Evolutionary conservation across 2,329 filamentous ascomycete genomes (phyloP), one percentile per base, ranked within the genome.

Genomic region (Teratosphaeria destructans): DNA sequence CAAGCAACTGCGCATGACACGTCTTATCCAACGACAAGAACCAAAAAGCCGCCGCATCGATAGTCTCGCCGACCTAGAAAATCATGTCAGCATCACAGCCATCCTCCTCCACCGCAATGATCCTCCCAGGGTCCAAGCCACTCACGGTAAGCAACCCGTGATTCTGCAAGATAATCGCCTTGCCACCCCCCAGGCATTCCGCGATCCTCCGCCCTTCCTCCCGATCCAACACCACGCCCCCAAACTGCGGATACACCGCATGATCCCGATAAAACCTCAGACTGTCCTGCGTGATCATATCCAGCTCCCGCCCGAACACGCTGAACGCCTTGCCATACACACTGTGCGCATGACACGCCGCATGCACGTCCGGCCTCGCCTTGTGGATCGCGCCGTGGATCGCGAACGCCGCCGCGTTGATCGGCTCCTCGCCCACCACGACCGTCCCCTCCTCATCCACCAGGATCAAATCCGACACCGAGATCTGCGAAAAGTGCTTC

Each of bases 261-360:
- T 77, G 75, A 54, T 69, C 64, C 54, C 72, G 64, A 59, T 76
- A 74, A 64, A 77, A 79, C 2, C 76, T 66, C 55, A 77, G 63
- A 43, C 72, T 72, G 60, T 80, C 78, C 60, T 80, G 78, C 0
- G 77, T 80, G 35, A 79, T 77, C 64, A 76, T 78, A 23, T 78
- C 74, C 39, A 62, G 66, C 59, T 75, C 70, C 34, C 74, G 66
- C 0, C 78, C 78, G 65, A 80, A 80, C 0, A 74, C 75, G 19
- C 72, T 74, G 57, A 73, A 80, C 0, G 77, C 78, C 61, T 79
- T 79, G 4, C 78, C 78, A 59, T 77, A 74, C 1, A 77, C 74
- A 35, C 70, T 74, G 60, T 79, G 78, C 16, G 76, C 75, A 64
- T 78, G 77, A 70, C 10, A 72, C 66, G 60, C 68, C 71, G 54